Percentiles rank a stretch among this genome's conserved stretches.
Evolutionary conservation across 768 basidiomycete genomes (phyloP).

Genomic region (Russula abietina): DNA sequence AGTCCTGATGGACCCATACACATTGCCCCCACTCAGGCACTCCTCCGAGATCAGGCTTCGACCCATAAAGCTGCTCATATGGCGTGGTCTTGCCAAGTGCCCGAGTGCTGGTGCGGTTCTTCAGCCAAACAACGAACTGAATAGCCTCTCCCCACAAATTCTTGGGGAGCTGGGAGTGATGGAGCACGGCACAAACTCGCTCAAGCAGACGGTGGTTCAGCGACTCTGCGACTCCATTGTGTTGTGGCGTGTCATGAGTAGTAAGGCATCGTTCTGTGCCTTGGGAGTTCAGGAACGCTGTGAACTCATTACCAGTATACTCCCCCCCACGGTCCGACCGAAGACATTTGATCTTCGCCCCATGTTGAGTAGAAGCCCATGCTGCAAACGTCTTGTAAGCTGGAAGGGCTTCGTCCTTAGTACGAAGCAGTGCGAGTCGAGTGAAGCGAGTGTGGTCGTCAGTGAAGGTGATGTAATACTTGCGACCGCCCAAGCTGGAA

Average conservation of each 20-base stretch:
- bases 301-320: constrained; percentile 28
- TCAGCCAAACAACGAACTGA: background rate
- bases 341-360: constrained; percentile 29
- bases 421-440: constrained; percentile 27
- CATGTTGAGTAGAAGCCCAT: constrained; percentile 28
- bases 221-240: constrained; percentile 38
- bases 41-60: background rate
- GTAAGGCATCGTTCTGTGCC: constrained; percentile 28
- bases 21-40: background rate
- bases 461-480: constrained; percentile 35
- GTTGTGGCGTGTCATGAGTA: constrained; percentile 31
- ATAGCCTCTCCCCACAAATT: constrained; percentile 35
- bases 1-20: background rate
- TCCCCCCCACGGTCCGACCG: constrained; percentile 32
- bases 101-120: background rate
- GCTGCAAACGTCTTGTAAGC: constrained; percentile 29
- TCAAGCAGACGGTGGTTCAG: constrained; percentile 33
- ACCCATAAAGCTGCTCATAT: background rate
- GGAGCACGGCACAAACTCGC: constrained; percentile 31
- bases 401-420: constrained; percentile 31
- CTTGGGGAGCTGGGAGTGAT: too few species aligned
- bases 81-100: background rate
- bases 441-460: constrained; percentile 33
- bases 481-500: constrained; percentile 26
- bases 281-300: constrained; percentile 23